Base-by-base conservation (phyloP, 2,329 filamentous ascomycete genomes). In the Colletotrichum sp. region DNA sequence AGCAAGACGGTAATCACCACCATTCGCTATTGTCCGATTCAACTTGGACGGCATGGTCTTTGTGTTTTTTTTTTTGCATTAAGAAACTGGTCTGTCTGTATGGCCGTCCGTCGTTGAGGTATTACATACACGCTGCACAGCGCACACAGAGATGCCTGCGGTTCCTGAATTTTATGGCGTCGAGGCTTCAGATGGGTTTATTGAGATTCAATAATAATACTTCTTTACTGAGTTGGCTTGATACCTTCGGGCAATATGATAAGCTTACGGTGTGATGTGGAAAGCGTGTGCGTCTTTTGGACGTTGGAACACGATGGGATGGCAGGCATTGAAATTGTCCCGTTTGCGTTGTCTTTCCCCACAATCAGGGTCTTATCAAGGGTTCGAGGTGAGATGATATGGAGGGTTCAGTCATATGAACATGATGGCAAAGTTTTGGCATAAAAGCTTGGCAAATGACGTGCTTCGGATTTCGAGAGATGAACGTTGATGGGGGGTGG, bases 281-380 rank as follows among this genome's bases (percentile, higher is more conserved):
- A 4, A 38, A n/a, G 38, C 18, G 38, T 6, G 36, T 33, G 31
- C 31, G 3, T 9, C 4, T 33, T 11, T 33, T 11, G 31, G 31
- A 11, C 9, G 31, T 12, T n/a, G 38, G 38, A 12, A n/a, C 3
- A n/a, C 1, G 3, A n/a, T 47, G 38, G 12, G 18, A n/a, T n/a
- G 38, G 38, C 38, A 12, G 9, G 5, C 12, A 5, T 47, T 47
- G 38, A 47, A 9, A 12, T 21, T 2, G 1, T n/a, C 38, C 12
- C 0, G 38, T 47, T 5, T n/a, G 0, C 4, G 3, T 6, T 12
- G 1, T n/a, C 16, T 43, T 43, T n/a, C 38, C 18, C 38, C 38
- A 7, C 38, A 47, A 47, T 47, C 5, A 47, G 38, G 38, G 38
- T 6, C 38, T 18, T 12, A 12, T 47, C 38, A 47, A 6, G 38